These are phyloP conservation scores for Xerophyta viscosa DNA, from an alignment of 106 monocot genomes.

Conservation along the genomic window DNA sequence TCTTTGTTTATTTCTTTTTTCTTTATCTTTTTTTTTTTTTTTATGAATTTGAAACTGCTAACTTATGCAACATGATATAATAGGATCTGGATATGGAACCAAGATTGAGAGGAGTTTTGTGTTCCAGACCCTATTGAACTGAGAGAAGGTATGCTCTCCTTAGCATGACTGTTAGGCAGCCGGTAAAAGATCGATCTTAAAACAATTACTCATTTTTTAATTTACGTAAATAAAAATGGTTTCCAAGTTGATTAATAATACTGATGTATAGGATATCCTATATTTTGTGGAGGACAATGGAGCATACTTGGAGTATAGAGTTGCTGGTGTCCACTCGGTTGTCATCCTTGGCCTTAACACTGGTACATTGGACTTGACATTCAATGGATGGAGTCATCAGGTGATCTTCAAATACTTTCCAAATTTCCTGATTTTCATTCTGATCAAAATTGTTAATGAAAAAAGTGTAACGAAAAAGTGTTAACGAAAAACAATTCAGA, in stretches of 20 bases:
- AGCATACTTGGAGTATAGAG: slow-evolving; percentile 50
- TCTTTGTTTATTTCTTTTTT: no score
- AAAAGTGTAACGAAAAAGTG: no score
- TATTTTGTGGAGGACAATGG: slow-evolving; percentile 74
- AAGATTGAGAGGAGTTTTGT: slow-evolving; percentile 58
- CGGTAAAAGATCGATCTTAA: slow-evolving; percentile 32
- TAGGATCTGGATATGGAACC: slow-evolving; percentile 74
- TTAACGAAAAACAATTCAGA: no score
- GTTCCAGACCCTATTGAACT: slow-evolving; percentile 46
- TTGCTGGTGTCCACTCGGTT: slow-evolving; percentile 46
- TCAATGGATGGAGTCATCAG: slow-evolving; percentile 63
- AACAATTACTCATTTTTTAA: background rate
- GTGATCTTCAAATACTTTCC: slow-evolving; percentile 31
- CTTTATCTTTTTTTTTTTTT: no score
- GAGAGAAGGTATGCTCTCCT: slow-evolving; percentile 44
- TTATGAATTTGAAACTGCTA: no score
- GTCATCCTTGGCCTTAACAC: slow-evolving; percentile 76
- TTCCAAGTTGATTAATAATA: no score
- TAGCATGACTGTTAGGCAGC: slow-evolving; percentile 40
- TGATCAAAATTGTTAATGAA: no score
- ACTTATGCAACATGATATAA: no score
- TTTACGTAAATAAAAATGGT: background rate
- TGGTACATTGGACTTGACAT: slow-evolving; percentile 70
- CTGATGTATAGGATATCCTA: background rate
- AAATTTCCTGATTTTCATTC: no score